Conservation (phyloP, 805 yeast genomes). For the Zygoascus bituminiphila region DNA sequence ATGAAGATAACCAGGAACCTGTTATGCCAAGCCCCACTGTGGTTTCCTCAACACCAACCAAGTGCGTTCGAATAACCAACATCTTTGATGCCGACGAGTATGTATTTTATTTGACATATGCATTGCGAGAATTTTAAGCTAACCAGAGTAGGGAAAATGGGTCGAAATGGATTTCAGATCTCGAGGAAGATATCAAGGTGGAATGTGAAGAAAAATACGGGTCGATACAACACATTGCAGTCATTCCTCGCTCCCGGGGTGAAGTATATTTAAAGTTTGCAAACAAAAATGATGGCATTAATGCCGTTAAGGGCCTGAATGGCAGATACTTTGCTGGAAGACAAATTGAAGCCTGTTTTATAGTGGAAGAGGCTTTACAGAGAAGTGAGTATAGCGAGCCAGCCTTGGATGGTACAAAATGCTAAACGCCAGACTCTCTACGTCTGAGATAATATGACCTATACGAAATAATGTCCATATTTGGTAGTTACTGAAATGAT, state of each 20-base stretch:
- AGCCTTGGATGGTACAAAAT: too few relatives aligned
- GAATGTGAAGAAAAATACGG: conserved; percentile 33
- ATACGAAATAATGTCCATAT: too few relatives aligned
- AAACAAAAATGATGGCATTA: conserved; percentile 17
- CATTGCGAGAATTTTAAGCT: neutral
- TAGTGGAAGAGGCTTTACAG: conserved; percentile 26
- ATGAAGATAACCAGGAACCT: conserved; percentile 18
- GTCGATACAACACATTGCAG: conserved; percentile 25
- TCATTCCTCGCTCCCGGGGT: conserved; percentile 24
- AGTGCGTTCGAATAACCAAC: conserved; percentile 23
- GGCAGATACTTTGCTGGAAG: conserved; percentile 31
- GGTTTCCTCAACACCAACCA: neutral
- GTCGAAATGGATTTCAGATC: conserved; percentile 26
- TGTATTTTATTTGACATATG: neutral
- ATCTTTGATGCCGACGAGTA: conserved; percentile 26
- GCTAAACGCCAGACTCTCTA: too few relatives aligned
- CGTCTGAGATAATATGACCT: too few relatives aligned
- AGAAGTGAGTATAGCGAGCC: conserved; percentile 19
- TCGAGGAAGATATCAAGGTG: conserved; percentile 28
- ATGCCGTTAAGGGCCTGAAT: conserved; percentile 28
- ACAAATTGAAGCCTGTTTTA: conserved; percentile 23
- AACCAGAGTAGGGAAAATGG: conserved; percentile 25
- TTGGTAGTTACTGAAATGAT: too few relatives aligned
- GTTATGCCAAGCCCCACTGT: neutral
- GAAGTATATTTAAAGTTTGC: conserved; percentile 28